Conservation (phyloP, 768 basidiomycete species). For the Lyophyllum atratum region DNA sequence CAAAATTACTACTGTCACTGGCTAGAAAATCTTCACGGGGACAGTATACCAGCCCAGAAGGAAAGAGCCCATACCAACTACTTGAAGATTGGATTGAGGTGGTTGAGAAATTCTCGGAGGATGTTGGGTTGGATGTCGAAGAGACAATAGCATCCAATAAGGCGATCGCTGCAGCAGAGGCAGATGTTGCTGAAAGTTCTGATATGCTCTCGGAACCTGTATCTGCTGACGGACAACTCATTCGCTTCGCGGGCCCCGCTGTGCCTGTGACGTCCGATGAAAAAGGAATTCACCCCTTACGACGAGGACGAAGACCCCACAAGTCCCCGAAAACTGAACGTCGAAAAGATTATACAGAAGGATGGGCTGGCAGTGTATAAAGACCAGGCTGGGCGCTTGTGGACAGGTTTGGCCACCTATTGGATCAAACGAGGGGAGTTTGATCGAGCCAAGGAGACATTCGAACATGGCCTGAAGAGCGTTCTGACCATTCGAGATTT, state of each 20-base stretch:
- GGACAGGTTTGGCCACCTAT: constrained; percentile 96
- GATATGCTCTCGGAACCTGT: constrained; percentile 38
- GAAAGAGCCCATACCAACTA: constrained; percentile 94
- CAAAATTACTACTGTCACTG: constrained; percentile 83
- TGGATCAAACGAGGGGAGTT: constrained; percentile 99
- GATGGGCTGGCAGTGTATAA: constrained; percentile 91
- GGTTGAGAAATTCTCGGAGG: constrained; percentile 87
- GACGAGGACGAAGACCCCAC: constrained; percentile 85
- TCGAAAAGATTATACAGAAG: constrained; percentile 80
- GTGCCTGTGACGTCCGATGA: constrained; percentile 52
- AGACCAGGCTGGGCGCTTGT: constrained; percentile 94
- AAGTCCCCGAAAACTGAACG: constrained; percentile 71
- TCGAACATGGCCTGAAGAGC: constrained; percentile 80
- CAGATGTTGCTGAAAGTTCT: constrained; percentile 39
- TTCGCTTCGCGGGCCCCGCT: constrained; percentile 72
- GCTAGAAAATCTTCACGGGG: constrained; percentile 84
- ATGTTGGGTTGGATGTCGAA: constrained; percentile 86
- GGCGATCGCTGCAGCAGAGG: constrained; percentile 48
- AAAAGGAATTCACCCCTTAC: constrained; percentile 51
- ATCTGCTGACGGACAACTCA: constrained; percentile 59
- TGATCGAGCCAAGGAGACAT: constrained; percentile 83
- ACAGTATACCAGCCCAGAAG: constrained; percentile 84
- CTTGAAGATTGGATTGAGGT: constrained; percentile 92
- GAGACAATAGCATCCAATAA: constrained; percentile 65
- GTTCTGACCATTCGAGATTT: constrained; percentile 97